A percentile compares a stretch with the other conserved stretches of the same genome.
These are phyloP conservation scores for Lachancea fermentati DNA, from an alignment of 805 yeast genomes.

Conservation along the genomic window DNA sequence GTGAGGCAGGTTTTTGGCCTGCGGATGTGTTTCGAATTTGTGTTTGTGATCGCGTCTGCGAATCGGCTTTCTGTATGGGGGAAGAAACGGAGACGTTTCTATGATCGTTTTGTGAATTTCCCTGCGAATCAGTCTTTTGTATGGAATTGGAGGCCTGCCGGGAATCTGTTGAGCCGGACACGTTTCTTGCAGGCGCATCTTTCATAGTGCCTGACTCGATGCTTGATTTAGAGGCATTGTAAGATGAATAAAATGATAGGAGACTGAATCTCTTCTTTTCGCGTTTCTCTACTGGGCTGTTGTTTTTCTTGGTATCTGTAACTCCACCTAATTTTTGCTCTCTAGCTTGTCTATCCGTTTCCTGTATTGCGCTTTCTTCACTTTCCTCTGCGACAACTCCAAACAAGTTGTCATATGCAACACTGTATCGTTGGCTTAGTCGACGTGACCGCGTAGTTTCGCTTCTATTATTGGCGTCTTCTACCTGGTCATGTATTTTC, in stretches of 20 bases:
- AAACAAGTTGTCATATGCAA: constrained; percentile 12
- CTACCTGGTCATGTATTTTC: constrained; percentile 20
- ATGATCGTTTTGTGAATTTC: background rate
- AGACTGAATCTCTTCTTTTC: constrained; percentile 38
- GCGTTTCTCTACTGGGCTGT: constrained; percentile 1
- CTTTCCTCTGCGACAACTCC: constrained; percentile 16
- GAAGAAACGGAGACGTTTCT: background rate
- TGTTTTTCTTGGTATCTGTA: constrained; percentile 1
- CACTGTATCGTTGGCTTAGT: constrained; percentile 16
- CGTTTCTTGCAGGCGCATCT: background rate
- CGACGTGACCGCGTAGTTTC: constrained; percentile 10
- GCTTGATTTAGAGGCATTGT: constrained; percentile 20
- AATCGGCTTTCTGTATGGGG: background rate
- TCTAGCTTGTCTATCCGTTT: constrained; percentile 2
- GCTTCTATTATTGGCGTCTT: constrained; percentile 9
- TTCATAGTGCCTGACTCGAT: constrained; percentile 14
- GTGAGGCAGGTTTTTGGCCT: background rate
- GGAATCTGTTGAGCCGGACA: background rate
- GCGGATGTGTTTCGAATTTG: background rate
- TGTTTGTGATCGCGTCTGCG: background rate
- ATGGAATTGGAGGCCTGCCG: background rate
- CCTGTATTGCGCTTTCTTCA: constrained; percentile 12
- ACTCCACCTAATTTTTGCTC: background rate
- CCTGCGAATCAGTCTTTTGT: background rate
- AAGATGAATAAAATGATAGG: constrained; percentile 32